These are phyloP conservation scores for Saccharomyces uvarum DNA, from an alignment of 1,139 yeast genomes.

Conservation along the genomic window DNA sequence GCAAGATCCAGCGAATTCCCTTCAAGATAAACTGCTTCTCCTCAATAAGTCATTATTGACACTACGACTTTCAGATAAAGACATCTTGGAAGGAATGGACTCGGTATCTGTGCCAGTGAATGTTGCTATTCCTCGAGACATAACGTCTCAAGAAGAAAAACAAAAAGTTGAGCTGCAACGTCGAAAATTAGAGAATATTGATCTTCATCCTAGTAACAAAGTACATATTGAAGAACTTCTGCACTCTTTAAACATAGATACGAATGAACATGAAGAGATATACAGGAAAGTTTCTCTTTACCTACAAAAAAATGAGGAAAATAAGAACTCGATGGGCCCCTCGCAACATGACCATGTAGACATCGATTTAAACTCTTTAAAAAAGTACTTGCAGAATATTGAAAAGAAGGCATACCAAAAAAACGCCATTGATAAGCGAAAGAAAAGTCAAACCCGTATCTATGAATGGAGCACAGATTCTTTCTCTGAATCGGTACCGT, in stretches of 20 bases:
- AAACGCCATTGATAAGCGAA: slow-evolving; percentile 13
- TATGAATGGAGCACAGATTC: slow-evolving; percentile 19
- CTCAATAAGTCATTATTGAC: not conserved
- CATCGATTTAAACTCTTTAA: slow-evolving; percentile 14
- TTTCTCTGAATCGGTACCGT: slow-evolving; percentile 1
- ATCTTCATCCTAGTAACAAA: not conserved
- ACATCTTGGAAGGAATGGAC: not conserved
- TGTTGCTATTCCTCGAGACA: not conserved
- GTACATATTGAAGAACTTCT: not conserved
- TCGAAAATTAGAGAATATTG: not conserved
- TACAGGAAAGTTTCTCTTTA: not conserved
- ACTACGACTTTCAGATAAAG: not conserved
- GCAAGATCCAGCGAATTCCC: not conserved
- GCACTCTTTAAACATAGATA: not conserved
- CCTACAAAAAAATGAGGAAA: not conserved
- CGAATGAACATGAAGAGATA: not conserved
- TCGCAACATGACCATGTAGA: not conserved
- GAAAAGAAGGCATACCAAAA: slow-evolving; percentile 16
- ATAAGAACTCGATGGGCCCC: not conserved
- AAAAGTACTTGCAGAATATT: slow-evolving; percentile 15
- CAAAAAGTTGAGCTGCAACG: not conserved
- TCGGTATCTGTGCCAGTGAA: not conserved
- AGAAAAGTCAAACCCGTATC: slow-evolving; percentile 6
- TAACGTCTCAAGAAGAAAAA: not conserved
- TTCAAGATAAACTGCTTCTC: not conserved